These are phyloP conservation scores for Cucurbita maxima DNA, from an alignment of 306 rosid species.

Conservation along the genomic window DNA sequence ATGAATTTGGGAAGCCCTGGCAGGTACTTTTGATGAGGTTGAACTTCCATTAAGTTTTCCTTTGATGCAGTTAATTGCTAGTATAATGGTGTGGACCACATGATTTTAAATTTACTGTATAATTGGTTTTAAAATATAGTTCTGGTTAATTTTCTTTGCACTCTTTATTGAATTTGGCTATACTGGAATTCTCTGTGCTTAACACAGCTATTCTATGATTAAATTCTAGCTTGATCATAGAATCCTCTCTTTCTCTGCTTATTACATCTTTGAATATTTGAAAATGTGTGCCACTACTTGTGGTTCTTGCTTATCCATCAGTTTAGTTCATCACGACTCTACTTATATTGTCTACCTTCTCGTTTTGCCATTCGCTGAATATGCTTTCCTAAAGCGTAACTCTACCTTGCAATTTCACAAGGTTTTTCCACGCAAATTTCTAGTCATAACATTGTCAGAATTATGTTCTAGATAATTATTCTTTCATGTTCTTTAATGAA, in stretches of 20 bases:
- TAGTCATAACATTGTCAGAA: not conserved
- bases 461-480: not conserved
- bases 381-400: not conserved
- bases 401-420: not conserved
- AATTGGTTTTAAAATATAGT: not conserved
- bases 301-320: not conserved
- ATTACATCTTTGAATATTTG: not conserved
- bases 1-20: slow-evolving; percentile 84
- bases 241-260: not conserved
- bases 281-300: not conserved
- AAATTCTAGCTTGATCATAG: not conserved
- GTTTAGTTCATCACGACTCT: not conserved
- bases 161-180: not conserved
- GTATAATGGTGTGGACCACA: not conserved
- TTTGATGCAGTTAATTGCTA: not conserved
- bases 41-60: not conserved
- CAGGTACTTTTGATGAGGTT: slow-evolving; percentile 38
- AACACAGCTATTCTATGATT: not conserved
- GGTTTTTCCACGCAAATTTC: not conserved
- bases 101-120: not conserved
- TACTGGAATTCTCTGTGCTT: not conserved
- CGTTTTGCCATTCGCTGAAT: not conserved
- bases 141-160: not conserved
- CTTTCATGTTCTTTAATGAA: not conserved
- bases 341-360: not conserved